Evolutionary conservation across 352 stramenopile genomes (phyloP).

Genomic region (Pythium graminicola): DNA sequence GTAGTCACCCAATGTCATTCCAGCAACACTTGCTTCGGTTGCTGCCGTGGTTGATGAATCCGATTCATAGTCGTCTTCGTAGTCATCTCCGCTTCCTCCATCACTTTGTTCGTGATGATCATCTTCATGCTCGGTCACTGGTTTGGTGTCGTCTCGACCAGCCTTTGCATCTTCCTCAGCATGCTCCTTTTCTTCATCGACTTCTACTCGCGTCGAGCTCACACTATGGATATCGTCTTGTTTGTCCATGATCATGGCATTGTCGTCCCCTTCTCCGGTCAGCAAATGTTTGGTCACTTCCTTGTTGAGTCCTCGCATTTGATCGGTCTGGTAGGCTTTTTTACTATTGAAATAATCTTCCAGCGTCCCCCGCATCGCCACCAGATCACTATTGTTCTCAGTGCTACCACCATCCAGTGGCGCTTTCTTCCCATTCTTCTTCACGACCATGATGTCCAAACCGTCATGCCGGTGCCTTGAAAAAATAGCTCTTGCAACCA

Average conservation of each 20-base stretch:
- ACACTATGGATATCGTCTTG: background rate
- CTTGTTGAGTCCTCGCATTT: slow-evolving; percentile 27
- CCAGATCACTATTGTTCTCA: slow-evolving; percentile 21
- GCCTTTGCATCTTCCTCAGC: slow-evolving; percentile 7
- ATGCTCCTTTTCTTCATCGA: background rate
- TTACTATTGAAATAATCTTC: slow-evolving; percentile 41
- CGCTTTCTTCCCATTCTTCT: slow-evolving; percentile 31
- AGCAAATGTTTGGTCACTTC: slow-evolving; percentile 55
- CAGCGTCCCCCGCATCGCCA: slow-evolving; percentile 24
- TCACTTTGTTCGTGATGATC: background rate
- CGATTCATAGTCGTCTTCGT: slow-evolving; percentile 46
- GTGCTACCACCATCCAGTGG: background rate
- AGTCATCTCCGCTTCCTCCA: slow-evolving; percentile 15
- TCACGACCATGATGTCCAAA: slow-evolving; percentile 12
- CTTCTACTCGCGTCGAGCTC: slow-evolving; percentile 7
- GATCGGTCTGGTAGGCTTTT: slow-evolving; percentile 25
- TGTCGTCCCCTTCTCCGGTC: slow-evolving; percentile 36
- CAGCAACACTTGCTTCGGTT: slow-evolving; percentile 27
- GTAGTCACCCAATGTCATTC: slow-evolving; percentile 54
- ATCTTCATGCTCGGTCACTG: background rate
- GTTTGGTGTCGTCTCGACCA: background rate
- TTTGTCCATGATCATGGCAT: slow-evolving; percentile 48
- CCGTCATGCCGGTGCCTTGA: background rate
- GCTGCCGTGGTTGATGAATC: slow-evolving; percentile 18
- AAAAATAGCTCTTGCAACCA: background rate